These are phyloP conservation scores for Penicillium freii DNA, from an alignment of 2,329 filamentous ascomycete genomes.

Conservation along the genomic window DNA sequence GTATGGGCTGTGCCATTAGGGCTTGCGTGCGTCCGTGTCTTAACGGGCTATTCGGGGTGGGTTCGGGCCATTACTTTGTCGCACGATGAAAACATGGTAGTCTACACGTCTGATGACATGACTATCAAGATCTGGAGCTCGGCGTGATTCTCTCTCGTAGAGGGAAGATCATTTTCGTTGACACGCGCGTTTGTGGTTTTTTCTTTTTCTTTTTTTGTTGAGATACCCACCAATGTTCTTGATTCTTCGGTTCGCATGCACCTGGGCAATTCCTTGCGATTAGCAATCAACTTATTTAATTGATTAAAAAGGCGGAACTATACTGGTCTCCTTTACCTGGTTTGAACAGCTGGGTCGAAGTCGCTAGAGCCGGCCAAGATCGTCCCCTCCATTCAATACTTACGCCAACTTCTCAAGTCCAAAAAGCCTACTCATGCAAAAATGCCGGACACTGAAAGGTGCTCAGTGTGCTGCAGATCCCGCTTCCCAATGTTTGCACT, in stretches of 20 bases:
- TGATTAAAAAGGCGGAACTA: background rate
- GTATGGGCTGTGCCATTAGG: conserved; percentile 1
- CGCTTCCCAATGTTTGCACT: background rate
- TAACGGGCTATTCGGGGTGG: conserved; percentile 9
- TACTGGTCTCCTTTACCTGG: background rate
- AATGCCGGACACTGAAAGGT: background rate
- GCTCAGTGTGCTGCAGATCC: background rate
- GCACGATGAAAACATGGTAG: background rate
- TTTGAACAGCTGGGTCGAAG: background rate
- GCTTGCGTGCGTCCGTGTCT: background rate
- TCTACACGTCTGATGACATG: conserved; percentile 12
- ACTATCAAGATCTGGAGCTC: conserved; percentile 12
- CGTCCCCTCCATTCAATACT: background rate
- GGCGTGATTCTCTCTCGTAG: background rate
- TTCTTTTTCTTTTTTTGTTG: conserved; percentile 1
- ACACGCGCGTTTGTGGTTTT: background rate
- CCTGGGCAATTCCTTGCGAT: background rate
- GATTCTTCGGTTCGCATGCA: background rate
- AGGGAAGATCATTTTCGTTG: background rate
- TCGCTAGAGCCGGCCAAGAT: background rate
- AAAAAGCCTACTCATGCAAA: background rate
- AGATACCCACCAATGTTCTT: conserved; percentile 11
- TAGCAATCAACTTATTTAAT: background rate
- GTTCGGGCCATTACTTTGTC: conserved; percentile 6
- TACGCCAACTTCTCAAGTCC: background rate